phyloP scores from a whole-genome alignment of 2,329 filamentous ascomycete species.

The Alternaria tenuissima region DNA sequence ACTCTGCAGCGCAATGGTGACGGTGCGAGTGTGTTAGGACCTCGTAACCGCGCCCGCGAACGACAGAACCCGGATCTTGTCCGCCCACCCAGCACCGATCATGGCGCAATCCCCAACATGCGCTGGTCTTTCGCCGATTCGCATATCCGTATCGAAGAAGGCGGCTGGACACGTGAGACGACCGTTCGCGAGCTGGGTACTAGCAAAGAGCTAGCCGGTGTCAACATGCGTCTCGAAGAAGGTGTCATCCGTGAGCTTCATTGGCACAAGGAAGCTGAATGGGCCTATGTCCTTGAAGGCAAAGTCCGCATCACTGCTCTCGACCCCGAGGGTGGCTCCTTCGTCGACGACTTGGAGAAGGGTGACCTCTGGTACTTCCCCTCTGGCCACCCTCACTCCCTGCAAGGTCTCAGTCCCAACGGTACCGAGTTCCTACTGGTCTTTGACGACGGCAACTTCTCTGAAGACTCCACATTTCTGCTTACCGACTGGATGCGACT shows the following conservation, averaged over 20 bases:
- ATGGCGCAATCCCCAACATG: slow-evolving; percentile 75
- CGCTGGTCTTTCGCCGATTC: slow-evolving; percentile 67
- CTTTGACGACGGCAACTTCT: slow-evolving; percentile 68
- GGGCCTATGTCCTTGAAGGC: slow-evolving; percentile 77
- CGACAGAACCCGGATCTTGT: slow-evolving; percentile 76
- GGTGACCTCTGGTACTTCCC: slow-evolving; percentile 87
- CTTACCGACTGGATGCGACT: slow-evolving; percentile 78
- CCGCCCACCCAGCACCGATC: slow-evolving; percentile 76
- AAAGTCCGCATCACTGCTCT: slow-evolving; percentile 75
- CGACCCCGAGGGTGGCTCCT: slow-evolving; percentile 77
- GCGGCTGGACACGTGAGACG: slow-evolving; percentile 79
- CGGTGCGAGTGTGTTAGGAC: slow-evolving; percentile 72
- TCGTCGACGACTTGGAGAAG: slow-evolving; percentile 77
- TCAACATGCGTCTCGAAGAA: slow-evolving; percentile 79
- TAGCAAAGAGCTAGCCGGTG: slow-evolving; percentile 75
- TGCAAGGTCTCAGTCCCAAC: slow-evolving; percentile 74
- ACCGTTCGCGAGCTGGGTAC: slow-evolving; percentile 70
- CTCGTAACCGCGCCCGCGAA: slow-evolving; percentile 72
- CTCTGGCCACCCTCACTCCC: slow-evolving; percentile 76
- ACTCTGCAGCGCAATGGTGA: slow-evolving; percentile 56
- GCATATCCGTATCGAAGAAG: slow-evolving; percentile 66
- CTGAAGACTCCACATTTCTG: slow-evolving; percentile 74
- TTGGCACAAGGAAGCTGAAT: slow-evolving; percentile 83
- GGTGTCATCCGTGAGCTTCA: slow-evolving; percentile 80
- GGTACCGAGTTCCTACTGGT: slow-evolving; percentile 72